These are phyloP conservation scores for Puccinia novopanici DNA, from an alignment of 1,284 basidiomycete genomes.

Conservation along the genomic window DNA sequence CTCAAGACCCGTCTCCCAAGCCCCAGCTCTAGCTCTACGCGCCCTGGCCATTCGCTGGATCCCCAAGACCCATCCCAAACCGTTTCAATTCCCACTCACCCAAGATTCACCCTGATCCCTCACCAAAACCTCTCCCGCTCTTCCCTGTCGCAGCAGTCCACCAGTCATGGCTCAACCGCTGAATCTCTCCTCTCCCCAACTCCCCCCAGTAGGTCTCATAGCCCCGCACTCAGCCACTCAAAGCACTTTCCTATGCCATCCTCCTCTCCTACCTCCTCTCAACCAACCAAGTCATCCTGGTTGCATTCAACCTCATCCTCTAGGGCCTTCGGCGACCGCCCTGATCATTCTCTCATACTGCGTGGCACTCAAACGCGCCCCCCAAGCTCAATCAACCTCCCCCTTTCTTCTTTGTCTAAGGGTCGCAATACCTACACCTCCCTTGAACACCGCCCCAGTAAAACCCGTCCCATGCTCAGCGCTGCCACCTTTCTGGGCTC, in stretches of 20 bases:
- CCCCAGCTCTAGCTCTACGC: not conserved
- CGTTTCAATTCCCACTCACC: not conserved
- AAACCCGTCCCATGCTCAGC: conserved; percentile 6
- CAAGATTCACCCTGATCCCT: not conserved
- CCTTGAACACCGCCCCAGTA: not conserved
- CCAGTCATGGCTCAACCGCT: conserved; percentile 1
- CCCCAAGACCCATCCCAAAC: not conserved
- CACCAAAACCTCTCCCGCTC: not conserved
- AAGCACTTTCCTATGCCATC: conserved; percentile 8
- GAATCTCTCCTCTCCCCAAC: conserved; percentile 13
- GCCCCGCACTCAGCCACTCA: not conserved
- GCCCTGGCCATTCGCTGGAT: not conserved
- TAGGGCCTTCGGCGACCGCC: not conserved
- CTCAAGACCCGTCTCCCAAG: conserved; percentile 21
- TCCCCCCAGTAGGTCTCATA: conserved; percentile 3
- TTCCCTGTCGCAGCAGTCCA: not conserved
- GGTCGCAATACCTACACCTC: not conserved
- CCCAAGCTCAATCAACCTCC: conserved; percentile 1
- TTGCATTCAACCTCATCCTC: conserved; percentile 4
- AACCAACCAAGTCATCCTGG: not conserved
- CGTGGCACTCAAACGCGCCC: not conserved
- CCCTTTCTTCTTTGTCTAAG: not conserved
- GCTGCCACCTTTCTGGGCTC: conserved; percentile 1
- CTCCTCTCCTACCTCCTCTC: conserved; percentile 16
- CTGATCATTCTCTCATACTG: not conserved